phyloP scores from a whole-genome alignment of 2,329 filamentous ascomycete species.

The Onygenales sp. region DNA sequence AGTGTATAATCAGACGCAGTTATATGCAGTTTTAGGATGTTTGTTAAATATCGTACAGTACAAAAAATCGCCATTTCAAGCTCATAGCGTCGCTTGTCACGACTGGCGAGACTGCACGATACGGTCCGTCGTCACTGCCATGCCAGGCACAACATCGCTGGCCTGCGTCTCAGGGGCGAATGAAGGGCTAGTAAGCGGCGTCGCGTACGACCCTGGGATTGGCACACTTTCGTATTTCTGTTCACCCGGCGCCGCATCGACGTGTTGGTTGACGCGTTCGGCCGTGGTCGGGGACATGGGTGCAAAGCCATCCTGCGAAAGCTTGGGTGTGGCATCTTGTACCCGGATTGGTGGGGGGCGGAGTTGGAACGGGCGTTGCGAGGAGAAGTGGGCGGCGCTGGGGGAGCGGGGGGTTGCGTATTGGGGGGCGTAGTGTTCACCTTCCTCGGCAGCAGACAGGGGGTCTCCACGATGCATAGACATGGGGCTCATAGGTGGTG shows the following conservation, averaged over 20 bases:
- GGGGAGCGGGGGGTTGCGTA: conserved; percentile 56
- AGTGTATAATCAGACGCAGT: not conserved
- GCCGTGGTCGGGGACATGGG: conserved; percentile 20
- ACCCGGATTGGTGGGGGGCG: conserved; percentile 75
- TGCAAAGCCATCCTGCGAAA: conserved; percentile 52
- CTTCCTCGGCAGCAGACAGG: conserved; percentile 43
- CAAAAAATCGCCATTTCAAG: not conserved
- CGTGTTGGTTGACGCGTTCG: conserved; percentile 52
- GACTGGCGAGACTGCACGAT: conserved; percentile 3
- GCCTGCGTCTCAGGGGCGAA: conserved; percentile 21
- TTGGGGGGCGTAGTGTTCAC: conserved; percentile 37
- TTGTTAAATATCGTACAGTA: no score
- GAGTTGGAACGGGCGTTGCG: conserved; percentile 63
- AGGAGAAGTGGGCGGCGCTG: conserved; percentile 41
- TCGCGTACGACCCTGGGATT: conserved; percentile 74
- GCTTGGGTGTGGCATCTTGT: conserved; percentile 65
- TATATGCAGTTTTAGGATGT: not conserved
- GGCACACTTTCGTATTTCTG: conserved; percentile 76
- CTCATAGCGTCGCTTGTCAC: not conserved
- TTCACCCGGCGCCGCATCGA: conserved; percentile 66
- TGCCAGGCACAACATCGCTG: conserved; percentile 2
- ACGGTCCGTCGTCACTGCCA: conserved; percentile 6
- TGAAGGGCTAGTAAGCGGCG: conserved; percentile 34
- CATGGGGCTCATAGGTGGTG: conserved; percentile 26
- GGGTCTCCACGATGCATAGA: conserved; percentile 27